Base-by-base conservation (phyloP, 441 rosid genomes). In the Gossypium schwendimanii region DNA sequence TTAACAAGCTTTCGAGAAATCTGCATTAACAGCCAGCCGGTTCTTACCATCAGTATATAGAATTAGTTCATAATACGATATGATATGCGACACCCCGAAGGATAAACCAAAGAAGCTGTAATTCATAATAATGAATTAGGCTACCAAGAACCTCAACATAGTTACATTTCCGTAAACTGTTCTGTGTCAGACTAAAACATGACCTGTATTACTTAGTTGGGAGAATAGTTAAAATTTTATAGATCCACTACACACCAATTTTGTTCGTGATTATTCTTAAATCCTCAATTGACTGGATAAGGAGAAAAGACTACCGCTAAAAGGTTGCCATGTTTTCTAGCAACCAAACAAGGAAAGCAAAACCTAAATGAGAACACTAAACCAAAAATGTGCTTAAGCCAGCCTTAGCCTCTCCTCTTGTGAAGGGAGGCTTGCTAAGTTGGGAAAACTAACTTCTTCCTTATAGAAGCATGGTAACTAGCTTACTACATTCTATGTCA, bases 1-100 rank as follows among this genome's bases (percentile, higher is more conserved):
- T 83, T 82, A 92, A 82, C 77, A 89, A 82, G 89, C 90, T 81
- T 81, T 92, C 98, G 76, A 91, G 81, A 81, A 85, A 85, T 81
- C 96, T 92, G 94, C 79, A 78, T 55, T 70, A 52, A 59, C n/a
- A 77, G 63, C 59, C 73, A 52, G 54, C 17, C 76, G 62, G 71
- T 47, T 75, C 55, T 74, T 68, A 79, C 77, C 62, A 73, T 81
- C 80, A 82, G 72, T 76, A 74, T 24, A 62, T 21, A 21, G 23
- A 20, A 70, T 57, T 57, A 44, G 7, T 20, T 61, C 75, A 60
- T 26, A 50, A 55, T 39, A 39, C 0, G 44, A 39, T 31, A 28
- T 26, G 63, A 55, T 31, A 28, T 47, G 26, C 20, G 41, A 52
- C 17, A 28, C 31, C 10, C 47, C 26, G 14, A 59, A 71, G 44